These are phyloP conservation scores for Pythium utonaiense DNA, from an alignment of 352 stramenopile genomes.

Conservation along the genomic window DNA sequence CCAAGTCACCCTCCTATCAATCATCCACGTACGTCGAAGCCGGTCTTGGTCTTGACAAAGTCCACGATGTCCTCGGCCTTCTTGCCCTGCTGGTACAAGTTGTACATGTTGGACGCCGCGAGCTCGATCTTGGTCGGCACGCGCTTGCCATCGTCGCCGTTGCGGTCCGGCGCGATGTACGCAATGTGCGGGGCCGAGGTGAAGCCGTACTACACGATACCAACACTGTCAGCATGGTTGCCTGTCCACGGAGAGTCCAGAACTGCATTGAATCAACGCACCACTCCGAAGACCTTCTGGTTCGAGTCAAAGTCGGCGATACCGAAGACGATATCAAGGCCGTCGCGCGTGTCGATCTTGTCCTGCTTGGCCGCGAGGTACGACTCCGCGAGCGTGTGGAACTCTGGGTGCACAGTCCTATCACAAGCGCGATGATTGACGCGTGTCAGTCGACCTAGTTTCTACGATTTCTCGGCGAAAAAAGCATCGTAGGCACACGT, in stretches of 20 bases:
- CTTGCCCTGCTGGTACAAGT: constrained; percentile 75
- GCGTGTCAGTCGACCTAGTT: neutral
- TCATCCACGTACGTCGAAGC: constrained; percentile 66
- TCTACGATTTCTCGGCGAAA: no score
- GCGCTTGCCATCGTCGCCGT: constrained; percentile 43
- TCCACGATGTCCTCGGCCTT: constrained; percentile 57
- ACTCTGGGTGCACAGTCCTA: constrained; percentile 69
- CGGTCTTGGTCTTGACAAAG: constrained; percentile 81
- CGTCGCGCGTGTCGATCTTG: constrained; percentile 72
- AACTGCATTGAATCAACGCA: constrained; percentile 20
- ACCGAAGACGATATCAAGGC: constrained; percentile 71
- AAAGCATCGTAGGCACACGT: constrained; percentile 14
- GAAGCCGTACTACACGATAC: constrained; percentile 51
- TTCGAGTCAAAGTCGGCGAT: constrained; percentile 77
- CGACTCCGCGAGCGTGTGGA: constrained; percentile 55
- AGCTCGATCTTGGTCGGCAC: constrained; percentile 53
- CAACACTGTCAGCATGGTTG: neutral
- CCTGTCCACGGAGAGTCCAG: neutral
- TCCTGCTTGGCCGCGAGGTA: constrained; percentile 62
- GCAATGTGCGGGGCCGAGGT: constrained; percentile 75
- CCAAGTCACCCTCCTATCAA: no score
- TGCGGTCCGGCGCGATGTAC: constrained; percentile 67
- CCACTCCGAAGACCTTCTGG: constrained; percentile 61
- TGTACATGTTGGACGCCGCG: constrained; percentile 60
- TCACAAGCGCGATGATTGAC: neutral